Evolutionary conservation across 2,329 filamentous ascomycete species (phyloP), one percentile per base, ranked within the genome.

Genomic region (Alternaria sp.): DNA sequence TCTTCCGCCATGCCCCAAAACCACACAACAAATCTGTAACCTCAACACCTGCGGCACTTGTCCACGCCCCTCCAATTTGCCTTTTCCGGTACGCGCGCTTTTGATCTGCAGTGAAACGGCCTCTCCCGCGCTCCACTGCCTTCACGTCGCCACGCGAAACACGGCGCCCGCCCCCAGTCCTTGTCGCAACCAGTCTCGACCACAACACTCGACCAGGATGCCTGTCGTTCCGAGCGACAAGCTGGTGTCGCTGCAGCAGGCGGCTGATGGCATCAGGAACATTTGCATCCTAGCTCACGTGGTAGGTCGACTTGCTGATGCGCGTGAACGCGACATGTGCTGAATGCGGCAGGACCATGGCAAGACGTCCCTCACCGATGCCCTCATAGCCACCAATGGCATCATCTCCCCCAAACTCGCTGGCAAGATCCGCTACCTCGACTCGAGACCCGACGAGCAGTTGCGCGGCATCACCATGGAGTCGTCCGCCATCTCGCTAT

Each of bases 391-490:
- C 79, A 98, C 95, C 67, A 99, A 99, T 86, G 95, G 95, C 82
- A 98, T 99, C 82, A 99, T 99, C 75, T 98, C 95, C 30, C 92
- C 94, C 57, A 98, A 98, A 78, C 86, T 98, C 74, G 95, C 95
- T 57, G 95, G 95, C 78, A 98, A 98, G 84, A 96, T 99, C 80
- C 91, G 95, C 68, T 99, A 98, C 75, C 88, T 99, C 60, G 95
- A 99, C 81, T 98, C 95, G 22, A 86, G 95, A 43, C 94, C 94
- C 1, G 95, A 99, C 80, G 95, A 99, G 79, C 95, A 99, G 81
- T 87, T 92, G 16, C 90, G 95, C 66, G 95, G 95, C 57, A 99
- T 99, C 75, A 99, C 95, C n/a, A 99, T 99, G 95, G 95, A 99
- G 79, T 98, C 95, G 0, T 98, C 94, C 6, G 95, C 95, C 63